Base-by-base conservation (phyloP, 192 early-diverging fungal genomes). In the Backusella mclennaniae region DNA sequence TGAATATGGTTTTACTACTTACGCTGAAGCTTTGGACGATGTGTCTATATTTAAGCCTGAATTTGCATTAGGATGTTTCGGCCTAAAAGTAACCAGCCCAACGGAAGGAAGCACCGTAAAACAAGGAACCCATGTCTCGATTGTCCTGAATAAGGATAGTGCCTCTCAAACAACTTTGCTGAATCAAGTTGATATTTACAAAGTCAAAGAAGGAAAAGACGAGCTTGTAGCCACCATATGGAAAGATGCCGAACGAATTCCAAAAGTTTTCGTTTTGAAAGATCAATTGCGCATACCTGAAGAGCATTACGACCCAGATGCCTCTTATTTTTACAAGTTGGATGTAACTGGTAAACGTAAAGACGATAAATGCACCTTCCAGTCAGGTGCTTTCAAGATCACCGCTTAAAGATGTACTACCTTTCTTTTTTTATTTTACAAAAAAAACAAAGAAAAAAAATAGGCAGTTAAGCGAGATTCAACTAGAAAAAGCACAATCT, bases 81-180 rank as follows among this genome's bases (percentile, higher is more conserved):
- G 77, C 74, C 72, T 79, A 17, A 56, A 23, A 23, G 77, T 79
- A 44, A 33, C 63, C 19, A 42, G 19, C 9, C 73, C 73, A 33
- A 38, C 71, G 19, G 73, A 79, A 44, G 77, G 73, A 35, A 19
- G 38, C 3, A 74, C 35, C 3, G 44, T 73, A 49, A 67, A 70
- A 4, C 46, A 39, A 38, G 73, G 67, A 53, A 11, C 67, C 19
- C 72, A 73, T 31, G 17, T 78, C 4, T 72, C 71, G 39, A 29
- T 78, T 8, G 41, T 52, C 21, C 14, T 73, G 21, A 36, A 73
- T 19, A 72, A 72, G n/a, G 77, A 78, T n/a, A 69, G 71, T 69
- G 71, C 77, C 26, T 79, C 77, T 68, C 77, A 79, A 31, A 79
- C 77, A 14, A 67, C 69, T 9, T 19, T 49, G n/a, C 36, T 79